Base-by-base conservation (phyloP, 768 basidiomycete species). In the Boletus patriciae region DNA sequence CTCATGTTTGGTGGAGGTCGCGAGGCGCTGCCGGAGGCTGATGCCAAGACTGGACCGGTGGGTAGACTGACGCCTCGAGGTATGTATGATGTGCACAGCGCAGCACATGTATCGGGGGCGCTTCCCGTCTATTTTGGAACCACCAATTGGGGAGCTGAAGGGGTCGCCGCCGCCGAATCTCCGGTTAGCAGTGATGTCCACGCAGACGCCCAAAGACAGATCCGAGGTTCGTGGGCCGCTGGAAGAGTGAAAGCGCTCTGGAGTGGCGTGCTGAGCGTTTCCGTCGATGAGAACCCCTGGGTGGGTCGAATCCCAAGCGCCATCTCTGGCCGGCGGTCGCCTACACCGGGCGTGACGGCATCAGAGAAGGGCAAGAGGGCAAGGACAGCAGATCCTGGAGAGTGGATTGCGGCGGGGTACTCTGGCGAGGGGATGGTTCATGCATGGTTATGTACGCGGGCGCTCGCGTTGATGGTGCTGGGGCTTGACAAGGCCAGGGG, bases 361-460 rank as follows among this genome's bases (percentile, higher is more conserved):
- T 58, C 40, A 21, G 58, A 50, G 29, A 61, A 55, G 38, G 46
- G 18, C 11, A 38, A 40, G 54, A 23, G 44, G 8, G 34, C 29
- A n/a, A 60, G 61, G 47, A 57, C 55, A 53, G 59, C 56, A 2
- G 54, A 63, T 21, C 70, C 84, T 0, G 87, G 86, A 18, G 88
- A 90, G 66, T 89, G 88, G 88, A 77, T 89, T 16, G 75, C 83
- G 16, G 87, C 84, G 13, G 88, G 86, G 5, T 90, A 85, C 65
- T 77, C 80, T 0, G 88, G 88, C 1, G 88, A 90, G 60, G 88
- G 88, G 2, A 88, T 88, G 87, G 81, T 81, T 4, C 81, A 87
- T 59, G 86, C 84, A 0, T 88, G 86, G 85, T 66, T 84, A 67
- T 78, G 83, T 54, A 80, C 83, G 5, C 77, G 78, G 53, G 84